phyloP scores from a whole-genome alignment of 148 eudicot genomes.

The Talinum fruticosum region DNA sequence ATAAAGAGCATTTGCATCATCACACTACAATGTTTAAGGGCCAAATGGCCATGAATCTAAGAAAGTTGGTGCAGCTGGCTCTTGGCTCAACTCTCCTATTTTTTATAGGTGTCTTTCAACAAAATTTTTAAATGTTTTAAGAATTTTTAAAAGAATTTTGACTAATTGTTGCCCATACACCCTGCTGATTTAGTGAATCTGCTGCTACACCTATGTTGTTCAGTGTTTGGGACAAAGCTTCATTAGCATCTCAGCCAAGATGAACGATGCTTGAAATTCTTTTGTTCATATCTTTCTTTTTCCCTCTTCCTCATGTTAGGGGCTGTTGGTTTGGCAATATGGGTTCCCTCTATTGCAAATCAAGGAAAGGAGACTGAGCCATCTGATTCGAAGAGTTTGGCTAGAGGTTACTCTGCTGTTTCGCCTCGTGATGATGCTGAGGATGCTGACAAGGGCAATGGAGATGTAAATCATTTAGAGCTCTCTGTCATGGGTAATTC shows the following conservation, averaged over 20 bases:
- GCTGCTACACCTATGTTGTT: neutral
- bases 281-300: neutral
- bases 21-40: no score
- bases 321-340: constrained; percentile 97
- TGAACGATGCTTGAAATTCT: neutral
- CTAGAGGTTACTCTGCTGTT: constrained; percentile 59
- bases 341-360: constrained; percentile 92
- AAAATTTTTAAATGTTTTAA: no score
- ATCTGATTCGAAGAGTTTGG: constrained; percentile 41
- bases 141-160: no score
- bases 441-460: constrained; percentile 31
- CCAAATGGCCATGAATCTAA: no score
- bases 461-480: constrained; percentile 56
- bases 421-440: constrained; percentile 48
- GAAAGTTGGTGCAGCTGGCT: no score
- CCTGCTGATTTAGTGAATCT: no score
- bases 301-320: constrained; percentile 38
- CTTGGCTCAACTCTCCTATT: no score
- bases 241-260: neutral
- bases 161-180: no score
- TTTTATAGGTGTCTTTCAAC: no score
- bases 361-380: constrained; percentile 52
- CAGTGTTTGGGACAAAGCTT: neutral
- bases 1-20: no score
- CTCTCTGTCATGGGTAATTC: constrained; percentile 56